A percentile compares a stretch with the other conserved stretches of the same genome.
Evolutionary conservation across 306 rosid species (phyloP).

Genomic region (Castanea crenata): DNA sequence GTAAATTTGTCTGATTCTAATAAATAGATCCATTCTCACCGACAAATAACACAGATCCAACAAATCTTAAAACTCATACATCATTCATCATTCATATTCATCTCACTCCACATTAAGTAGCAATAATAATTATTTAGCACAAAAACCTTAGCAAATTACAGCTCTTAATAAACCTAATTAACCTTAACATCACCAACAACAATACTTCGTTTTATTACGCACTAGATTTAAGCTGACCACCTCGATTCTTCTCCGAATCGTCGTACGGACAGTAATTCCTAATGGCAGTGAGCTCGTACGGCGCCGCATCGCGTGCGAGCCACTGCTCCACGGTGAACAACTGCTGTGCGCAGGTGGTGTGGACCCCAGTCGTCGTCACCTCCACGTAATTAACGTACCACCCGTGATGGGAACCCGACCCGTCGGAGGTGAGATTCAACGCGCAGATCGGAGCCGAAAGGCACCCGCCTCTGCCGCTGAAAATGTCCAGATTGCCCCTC

Average conservation of each 20-base stretch:
- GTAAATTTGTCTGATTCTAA: too few species aligned
- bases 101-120: not conserved
- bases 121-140: too few species aligned
- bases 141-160: too few species aligned
- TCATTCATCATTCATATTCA: too few species aligned
- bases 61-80: not conserved
- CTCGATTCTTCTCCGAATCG: conserved; percentile 9
- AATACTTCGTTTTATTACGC: not conserved
- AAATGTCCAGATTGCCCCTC: conserved; percentile 87
- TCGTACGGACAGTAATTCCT: conserved; percentile 36
- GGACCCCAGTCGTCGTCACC: conserved; percentile 67
- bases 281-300: conserved; percentile 56
- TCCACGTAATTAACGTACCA: conserved; percentile 90
- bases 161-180: too few species aligned
- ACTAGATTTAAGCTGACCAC: not conserved
- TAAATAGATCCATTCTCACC: too few species aligned
- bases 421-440: conserved; percentile 77
- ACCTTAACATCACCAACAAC: too few species aligned
- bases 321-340: conserved; percentile 72
- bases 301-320: conserved; percentile 70
- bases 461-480: conserved; percentile 76
- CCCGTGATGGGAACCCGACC: conserved; percentile 69
- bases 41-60: not conserved
- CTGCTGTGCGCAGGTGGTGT: conserved; percentile 39
- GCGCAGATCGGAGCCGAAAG: conserved; percentile 60